Percentiles rank a stretch among this genome's conserved stretches.
Evolutionary conservation across 1,284 basidiomycete species (phyloP).

Genomic region (Ganoderma resinaceum): DNA sequence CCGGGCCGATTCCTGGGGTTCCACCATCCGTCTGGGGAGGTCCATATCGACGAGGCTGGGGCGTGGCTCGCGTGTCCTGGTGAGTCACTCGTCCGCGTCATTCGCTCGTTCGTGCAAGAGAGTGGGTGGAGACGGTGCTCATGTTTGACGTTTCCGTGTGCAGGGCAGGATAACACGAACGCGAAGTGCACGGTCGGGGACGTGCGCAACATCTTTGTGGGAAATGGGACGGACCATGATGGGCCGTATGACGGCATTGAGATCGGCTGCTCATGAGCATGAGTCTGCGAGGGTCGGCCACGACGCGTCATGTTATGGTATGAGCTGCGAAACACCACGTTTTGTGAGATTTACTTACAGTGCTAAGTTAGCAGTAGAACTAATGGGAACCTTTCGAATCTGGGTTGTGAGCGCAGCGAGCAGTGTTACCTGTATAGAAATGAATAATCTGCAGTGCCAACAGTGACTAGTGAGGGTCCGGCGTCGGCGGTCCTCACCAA

Average conservation of each 20-base stretch:
- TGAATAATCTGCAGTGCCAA: no score
- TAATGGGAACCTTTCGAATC: no score
- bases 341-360: no score
- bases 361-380: no score
- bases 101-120: background rate
- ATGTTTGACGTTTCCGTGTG: background rate
- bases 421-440: no score
- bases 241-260: constrained; percentile 60
- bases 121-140: background rate
- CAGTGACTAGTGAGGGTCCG: no score
- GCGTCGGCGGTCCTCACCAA: no score
- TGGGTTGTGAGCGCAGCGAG: no score
- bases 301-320: no score
- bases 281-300: background rate
- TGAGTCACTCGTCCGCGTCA: constrained; percentile 9
- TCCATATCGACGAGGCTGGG: constrained; percentile 58
- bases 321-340: no score
- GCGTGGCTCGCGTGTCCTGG: constrained; percentile 61
- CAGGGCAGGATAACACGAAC: constrained; percentile 62
- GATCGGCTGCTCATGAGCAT: background rate
- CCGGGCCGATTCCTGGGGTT: constrained; percentile 54
- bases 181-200: constrained; percentile 60
- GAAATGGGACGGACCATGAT: constrained; percentile 52
- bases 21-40: constrained; percentile 64
- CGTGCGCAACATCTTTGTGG: constrained; percentile 54